Evolutionary conservation across 371 early-diverging fungal genomes (phyloP).

Genomic region (Saksenaea oblongispora): DNA sequence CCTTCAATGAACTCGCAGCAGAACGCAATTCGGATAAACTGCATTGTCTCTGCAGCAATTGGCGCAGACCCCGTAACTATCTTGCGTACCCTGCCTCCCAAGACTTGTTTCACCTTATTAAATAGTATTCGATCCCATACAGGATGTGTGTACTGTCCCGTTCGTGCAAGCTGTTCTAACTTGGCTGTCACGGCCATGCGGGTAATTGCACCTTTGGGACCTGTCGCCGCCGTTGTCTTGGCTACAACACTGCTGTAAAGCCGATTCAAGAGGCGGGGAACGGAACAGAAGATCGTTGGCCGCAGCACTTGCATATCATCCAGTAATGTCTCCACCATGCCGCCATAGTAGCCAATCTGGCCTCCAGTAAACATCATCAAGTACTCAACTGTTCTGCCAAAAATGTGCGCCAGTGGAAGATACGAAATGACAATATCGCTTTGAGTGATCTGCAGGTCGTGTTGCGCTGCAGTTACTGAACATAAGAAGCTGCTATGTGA

Average conservation of each 20-base stretch:
- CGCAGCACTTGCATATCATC: conserved; percentile 81
- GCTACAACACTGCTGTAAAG: conserved; percentile 82
- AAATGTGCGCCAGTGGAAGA: conserved; percentile 94
- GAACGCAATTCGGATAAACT: conserved; percentile 88
- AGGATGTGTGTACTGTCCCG: conserved; percentile 64
- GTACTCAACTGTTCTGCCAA: conserved; percentile 69
- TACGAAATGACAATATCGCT: conserved; percentile 59
- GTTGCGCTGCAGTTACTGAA: conserved; percentile 27
- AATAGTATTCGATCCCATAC: conserved; percentile 95
- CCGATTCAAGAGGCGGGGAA: conserved; percentile 92
- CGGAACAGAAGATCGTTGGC: conserved; percentile 87
- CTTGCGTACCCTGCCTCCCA: conserved; percentile 89
- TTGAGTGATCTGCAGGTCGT: conserved; percentile 9
- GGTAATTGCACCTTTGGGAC: conserved; percentile 67
- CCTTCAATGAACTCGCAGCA: conserved; percentile 69
- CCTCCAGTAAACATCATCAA: conserved; percentile 41
- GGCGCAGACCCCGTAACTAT: conserved; percentile 94
- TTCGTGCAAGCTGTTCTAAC: conserved; percentile 56
- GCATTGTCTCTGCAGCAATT: conserved; percentile 78
- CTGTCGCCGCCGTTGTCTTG: conserved; percentile 70
- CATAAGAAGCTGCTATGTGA: conserved; percentile 51
- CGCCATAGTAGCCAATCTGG: conserved; percentile 83
- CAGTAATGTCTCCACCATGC: conserved; percentile 74
- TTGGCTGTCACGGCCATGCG: conserved; percentile 52
- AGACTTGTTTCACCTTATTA: conserved; percentile 75